phyloP scores from a whole-genome alignment of 768 basidiomycete genomes.

The Scleroderma bovista region DNA sequence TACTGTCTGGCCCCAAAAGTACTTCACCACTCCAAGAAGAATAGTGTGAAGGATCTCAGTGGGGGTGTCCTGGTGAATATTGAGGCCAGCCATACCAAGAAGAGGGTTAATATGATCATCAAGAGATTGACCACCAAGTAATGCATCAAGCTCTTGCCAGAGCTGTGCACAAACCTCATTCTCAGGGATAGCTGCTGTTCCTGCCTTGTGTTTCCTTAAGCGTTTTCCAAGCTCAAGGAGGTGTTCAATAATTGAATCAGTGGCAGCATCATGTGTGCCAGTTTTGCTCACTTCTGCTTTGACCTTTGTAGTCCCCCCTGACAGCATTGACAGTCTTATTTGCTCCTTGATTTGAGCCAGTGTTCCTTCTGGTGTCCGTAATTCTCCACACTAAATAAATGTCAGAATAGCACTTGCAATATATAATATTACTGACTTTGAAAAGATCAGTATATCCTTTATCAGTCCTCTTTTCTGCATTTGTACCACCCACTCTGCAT shows the following conservation, averaged over 20 bases:
- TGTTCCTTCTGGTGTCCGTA: neutral
- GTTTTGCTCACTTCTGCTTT: neutral
- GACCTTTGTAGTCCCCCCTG: neutral
- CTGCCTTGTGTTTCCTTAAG: neutral
- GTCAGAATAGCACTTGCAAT: neutral
- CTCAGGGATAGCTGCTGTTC: conserved; percentile 2
- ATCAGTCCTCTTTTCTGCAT: conserved; percentile 16
- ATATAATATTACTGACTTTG: conserved; percentile 6
- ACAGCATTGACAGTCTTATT: neutral
- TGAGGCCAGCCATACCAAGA: conserved; percentile 13
- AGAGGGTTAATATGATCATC: conserved; percentile 12
- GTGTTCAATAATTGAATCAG: neutral
- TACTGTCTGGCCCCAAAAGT: conserved; percentile 24
- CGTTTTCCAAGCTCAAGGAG: neutral
- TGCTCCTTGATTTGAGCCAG: conserved; percentile 1
- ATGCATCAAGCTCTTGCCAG: neutral
- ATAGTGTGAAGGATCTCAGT: conserved; percentile 31
- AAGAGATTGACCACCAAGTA: conserved; percentile 4
- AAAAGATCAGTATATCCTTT: conserved; percentile 24
- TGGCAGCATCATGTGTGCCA: neutral
- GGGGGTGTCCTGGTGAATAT: conserved; percentile 28
- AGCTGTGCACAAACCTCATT: neutral
- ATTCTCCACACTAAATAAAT: neutral
- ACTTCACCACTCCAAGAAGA: conserved; percentile 31
- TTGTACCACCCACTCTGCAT: conserved; percentile 28